Evolutionary conservation across 805 yeast species (phyloP).

Genomic region (Yarrowia sp.): DNA sequence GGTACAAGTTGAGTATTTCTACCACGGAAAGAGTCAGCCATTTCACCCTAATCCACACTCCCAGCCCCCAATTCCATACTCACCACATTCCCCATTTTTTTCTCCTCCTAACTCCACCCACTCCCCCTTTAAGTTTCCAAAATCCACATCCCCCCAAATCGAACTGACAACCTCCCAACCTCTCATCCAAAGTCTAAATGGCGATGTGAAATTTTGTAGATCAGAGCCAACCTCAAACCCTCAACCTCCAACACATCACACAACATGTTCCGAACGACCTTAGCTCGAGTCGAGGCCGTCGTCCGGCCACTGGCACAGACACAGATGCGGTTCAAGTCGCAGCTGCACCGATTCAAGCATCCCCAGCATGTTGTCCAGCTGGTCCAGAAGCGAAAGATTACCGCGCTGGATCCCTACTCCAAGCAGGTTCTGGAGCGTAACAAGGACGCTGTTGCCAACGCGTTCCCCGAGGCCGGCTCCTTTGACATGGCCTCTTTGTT

Average conservation of each 20-base stretch:
- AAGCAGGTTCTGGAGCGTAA: conserved; percentile 19
- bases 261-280: background rate
- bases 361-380: conserved; percentile 18
- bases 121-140: too few relatives aligned
- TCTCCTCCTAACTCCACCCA: too few relatives aligned
- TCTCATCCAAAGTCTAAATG: background rate
- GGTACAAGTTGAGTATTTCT: too few relatives aligned
- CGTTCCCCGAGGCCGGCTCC: background rate
- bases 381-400: conserved; percentile 20
- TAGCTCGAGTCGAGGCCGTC: conserved; percentile 6
- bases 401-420: conserved; percentile 16
- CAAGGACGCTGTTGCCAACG: conserved; percentile 2
- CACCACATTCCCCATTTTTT: too few relatives aligned
- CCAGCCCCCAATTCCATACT: too few relatives aligned
- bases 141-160: background rate
- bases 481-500: background rate
- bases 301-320: background rate
- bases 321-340: conserved; percentile 14
- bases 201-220: background rate
- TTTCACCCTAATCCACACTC: too few relatives aligned
- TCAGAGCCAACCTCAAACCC: too few relatives aligned
- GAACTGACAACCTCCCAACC: background rate
- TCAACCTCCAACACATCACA: background rate
- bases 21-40: too few relatives aligned
- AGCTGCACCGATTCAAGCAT: conserved; percentile 17